These are phyloP conservation scores for Petunia hybrid DNA, from an alignment of 305 asterid species.

Conservation along the genomic window DNA sequence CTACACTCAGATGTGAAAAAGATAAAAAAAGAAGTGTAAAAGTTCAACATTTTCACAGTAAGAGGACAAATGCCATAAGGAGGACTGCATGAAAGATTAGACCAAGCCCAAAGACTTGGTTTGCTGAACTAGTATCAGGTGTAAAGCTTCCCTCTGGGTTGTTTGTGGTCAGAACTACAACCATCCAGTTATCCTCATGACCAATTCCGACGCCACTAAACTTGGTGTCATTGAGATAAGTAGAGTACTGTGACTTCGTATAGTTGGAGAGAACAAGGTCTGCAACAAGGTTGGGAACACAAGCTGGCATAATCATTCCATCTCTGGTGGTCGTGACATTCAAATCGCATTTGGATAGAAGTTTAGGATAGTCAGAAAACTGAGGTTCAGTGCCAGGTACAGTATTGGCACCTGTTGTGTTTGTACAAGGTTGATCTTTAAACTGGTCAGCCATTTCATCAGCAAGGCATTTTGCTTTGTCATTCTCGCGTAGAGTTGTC, in stretches of 20 bases:
- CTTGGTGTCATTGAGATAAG: slow-evolving; percentile 61
- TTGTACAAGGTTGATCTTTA: slow-evolving; percentile 79
- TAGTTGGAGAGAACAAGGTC: slow-evolving; percentile 70
- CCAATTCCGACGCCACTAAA: slow-evolving; percentile 80
- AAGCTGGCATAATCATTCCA: slow-evolving; percentile 82
- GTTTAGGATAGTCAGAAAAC: slow-evolving; percentile 58
- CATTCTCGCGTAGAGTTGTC: slow-evolving; percentile 63
- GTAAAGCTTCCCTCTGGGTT: slow-evolving; percentile 70
- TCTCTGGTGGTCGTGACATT: slow-evolving; percentile 84
- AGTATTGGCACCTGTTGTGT: slow-evolving; percentile 79
- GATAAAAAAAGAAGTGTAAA: not conserved
- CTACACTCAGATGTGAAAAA: slow-evolving; percentile 36
- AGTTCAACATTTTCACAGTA: slow-evolving; percentile 41
- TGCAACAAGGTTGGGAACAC: slow-evolving; percentile 72
- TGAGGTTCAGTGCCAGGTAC: slow-evolving; percentile 80
- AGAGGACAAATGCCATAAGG: slow-evolving; percentile 43
- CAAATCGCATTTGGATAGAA: slow-evolving; percentile 66
- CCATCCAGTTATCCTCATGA: slow-evolving; percentile 69
- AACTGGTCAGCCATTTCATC: slow-evolving; percentile 72
- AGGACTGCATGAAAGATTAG: slow-evolving; percentile 36
- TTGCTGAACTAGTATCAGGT: slow-evolving; percentile 47
- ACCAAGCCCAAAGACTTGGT: slow-evolving; percentile 42
- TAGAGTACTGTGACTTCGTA: slow-evolving; percentile 68
- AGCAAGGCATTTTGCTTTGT: slow-evolving; percentile 85
- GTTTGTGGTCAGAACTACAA: slow-evolving; percentile 72